phyloP scores from a whole-genome alignment of 2,329 filamentous ascomycete species.

The Penicillium italicum region DNA sequence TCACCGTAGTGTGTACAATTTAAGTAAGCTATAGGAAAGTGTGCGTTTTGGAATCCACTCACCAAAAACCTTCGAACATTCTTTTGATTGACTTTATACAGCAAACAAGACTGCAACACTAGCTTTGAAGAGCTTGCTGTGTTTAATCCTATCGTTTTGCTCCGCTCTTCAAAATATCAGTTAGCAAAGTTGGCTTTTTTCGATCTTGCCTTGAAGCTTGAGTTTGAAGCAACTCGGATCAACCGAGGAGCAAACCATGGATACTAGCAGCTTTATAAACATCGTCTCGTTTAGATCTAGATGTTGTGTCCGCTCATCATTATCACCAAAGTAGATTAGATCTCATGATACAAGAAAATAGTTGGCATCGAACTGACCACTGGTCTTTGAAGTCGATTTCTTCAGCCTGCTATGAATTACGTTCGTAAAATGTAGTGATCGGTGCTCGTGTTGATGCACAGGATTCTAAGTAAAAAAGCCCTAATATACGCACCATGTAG shows the following conservation, averaged over 20 bases:
- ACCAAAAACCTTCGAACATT: background rate
- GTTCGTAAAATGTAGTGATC: background rate
- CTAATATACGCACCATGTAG: background rate
- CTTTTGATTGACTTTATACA: too few relatives aligned
- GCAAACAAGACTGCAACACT: too few relatives aligned
- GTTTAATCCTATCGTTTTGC: background rate
- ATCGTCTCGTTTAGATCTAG: background rate
- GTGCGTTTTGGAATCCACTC: background rate
- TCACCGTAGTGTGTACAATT: background rate
- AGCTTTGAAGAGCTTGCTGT: too few relatives aligned
- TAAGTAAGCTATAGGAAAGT: background rate
- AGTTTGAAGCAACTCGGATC: background rate
- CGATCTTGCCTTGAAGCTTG: background rate
- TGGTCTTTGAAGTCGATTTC: background rate
- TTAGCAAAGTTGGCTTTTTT: background rate
- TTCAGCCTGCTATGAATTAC: background rate
- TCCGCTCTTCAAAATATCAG: background rate
- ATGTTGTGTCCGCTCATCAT: too few relatives aligned
- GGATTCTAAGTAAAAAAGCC: background rate
- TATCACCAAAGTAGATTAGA: background rate
- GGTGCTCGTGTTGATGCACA: background rate
- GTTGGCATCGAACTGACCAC: background rate
- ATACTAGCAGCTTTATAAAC: background rate
- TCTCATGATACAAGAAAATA: background rate
- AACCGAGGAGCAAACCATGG: background rate